phyloP scores from a whole-genome alignment of 108 stramenopile species.

The Aurantiochytrium sp. region DNA sequence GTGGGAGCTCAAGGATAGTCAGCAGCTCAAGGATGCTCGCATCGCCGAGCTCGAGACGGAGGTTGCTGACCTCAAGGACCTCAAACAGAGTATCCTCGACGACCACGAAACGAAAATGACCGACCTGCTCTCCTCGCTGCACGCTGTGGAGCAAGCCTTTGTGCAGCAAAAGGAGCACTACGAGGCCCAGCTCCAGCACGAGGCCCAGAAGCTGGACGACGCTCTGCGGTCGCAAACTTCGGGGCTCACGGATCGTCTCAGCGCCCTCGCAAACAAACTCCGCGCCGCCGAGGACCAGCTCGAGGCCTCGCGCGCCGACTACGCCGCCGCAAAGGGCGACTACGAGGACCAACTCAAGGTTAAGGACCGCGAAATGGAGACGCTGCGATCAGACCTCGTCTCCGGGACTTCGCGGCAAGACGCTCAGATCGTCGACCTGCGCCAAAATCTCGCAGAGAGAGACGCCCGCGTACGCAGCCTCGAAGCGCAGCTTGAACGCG shows the following conservation, averaged over 20 bases:
- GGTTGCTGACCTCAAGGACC: not conserved
- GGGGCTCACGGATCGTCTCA: not conserved
- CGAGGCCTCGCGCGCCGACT: not conserved
- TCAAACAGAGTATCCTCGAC: constrained; percentile 1
- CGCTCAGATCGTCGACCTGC: not conserved
- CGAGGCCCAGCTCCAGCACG: not conserved
- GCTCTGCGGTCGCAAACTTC: not conserved
- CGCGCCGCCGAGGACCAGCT: not conserved
- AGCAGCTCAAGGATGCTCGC: constrained; percentile 28
- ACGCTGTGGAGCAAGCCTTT: constrained; percentile 42
- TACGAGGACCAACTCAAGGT: not conserved
- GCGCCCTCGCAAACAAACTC: not conserved
- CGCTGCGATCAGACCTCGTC: not conserved
- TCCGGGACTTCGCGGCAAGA: not conserved
- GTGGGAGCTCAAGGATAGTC: constrained; percentile 40
- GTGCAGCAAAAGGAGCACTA: constrained; percentile 41
- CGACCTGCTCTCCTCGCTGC: constrained; percentile 40
- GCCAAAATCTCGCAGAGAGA: not conserved
- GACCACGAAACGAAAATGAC: constrained; percentile 36
- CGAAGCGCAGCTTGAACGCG: not conserved
- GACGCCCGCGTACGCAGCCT: not conserved
- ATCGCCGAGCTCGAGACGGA: not conserved
- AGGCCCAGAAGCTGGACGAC: not conserved
- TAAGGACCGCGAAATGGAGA: not conserved
- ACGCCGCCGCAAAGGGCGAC: not conserved